Evolutionary conservation across 2,329 filamentous ascomycete genomes (phyloP).

Genomic region (Curvularia lunata): DNA sequence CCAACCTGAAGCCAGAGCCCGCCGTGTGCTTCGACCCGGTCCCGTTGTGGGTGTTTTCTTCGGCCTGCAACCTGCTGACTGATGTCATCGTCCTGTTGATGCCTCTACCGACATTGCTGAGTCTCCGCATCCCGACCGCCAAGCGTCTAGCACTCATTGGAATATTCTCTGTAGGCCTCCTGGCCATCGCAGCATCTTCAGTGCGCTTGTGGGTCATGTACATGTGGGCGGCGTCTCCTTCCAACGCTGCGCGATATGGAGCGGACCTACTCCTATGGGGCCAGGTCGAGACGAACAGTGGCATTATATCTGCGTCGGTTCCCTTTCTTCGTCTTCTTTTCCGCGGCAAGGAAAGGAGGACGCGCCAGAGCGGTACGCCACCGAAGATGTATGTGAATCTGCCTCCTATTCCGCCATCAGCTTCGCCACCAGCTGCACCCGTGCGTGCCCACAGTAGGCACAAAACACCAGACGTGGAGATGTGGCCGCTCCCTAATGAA

Average conservation of each 20-base stretch:
- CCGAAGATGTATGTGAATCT: conserved; percentile 20
- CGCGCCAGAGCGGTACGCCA: conserved; percentile 18
- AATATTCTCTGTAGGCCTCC: conserved; percentile 46
- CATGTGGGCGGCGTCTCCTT: conserved; percentile 44
- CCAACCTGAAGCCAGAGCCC: conserved; percentile 25
- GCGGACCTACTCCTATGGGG: conserved; percentile 53
- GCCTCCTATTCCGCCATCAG: conserved; percentile 21
- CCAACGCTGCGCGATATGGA: conserved; percentile 48
- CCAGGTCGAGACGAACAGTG: conserved; percentile 56
- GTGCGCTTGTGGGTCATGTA: conserved; percentile 48
- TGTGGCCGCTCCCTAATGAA: conserved; percentile 28
- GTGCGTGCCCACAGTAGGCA: conserved; percentile 15
- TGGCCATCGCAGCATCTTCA: conserved; percentile 46
- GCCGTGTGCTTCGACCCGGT: conserved; percentile 42
- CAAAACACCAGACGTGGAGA: conserved; percentile 31
- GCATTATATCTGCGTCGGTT: conserved; percentile 55
- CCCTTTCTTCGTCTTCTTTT: conserved; percentile 55
- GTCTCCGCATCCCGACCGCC: conserved; percentile 55
- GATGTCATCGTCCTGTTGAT: conserved; percentile 54
- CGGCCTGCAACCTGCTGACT: conserved; percentile 50
- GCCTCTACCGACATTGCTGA: conserved; percentile 55
- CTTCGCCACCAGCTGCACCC: conserved; percentile 17
- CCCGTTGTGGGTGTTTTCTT: conserved; percentile 47
- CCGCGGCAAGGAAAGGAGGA: conserved; percentile 26
- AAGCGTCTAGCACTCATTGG: conserved; percentile 60